Conservation (phyloP, 169 alveolate genomes). For the Plasmodium falciparum region DNA sequence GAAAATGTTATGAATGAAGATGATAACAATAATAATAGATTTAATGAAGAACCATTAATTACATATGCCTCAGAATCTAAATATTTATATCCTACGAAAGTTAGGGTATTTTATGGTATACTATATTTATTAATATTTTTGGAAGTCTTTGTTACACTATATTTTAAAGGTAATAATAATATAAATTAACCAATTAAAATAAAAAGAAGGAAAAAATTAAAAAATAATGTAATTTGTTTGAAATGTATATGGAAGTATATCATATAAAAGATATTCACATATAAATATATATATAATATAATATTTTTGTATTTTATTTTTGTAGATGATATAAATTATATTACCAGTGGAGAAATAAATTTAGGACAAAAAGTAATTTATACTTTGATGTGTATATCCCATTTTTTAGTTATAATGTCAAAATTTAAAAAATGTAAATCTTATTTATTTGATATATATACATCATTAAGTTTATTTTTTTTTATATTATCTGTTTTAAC, state of each 20-base stretch:
- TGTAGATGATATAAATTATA: conserved; percentile 53
- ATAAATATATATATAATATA: neutral
- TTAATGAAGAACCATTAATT: conserved; percentile 72
- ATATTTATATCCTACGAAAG: conserved; percentile 52
- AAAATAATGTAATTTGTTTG: too few species aligned
- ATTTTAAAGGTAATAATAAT: conserved; percentile 54
- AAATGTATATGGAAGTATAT: too few species aligned
- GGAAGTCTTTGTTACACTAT: conserved; percentile 22
- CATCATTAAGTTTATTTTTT: conserved; percentile 71
- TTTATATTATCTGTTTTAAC: conserved; percentile 65
- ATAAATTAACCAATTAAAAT: neutral
- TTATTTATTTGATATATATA: conserved; percentile 61
- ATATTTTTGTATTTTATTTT: conserved; percentile 1
- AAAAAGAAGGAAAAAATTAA: too few species aligned
- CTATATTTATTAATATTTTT: conserved; percentile 29
- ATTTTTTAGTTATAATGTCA: conserved; percentile 30
- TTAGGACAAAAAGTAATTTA: conserved; percentile 21
- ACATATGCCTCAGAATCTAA: conserved; percentile 70
- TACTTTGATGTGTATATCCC: conserved; percentile 39
- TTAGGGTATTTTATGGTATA: conserved; percentile 21
- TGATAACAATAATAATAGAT: conserved; percentile 46
- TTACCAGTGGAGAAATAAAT: conserved; percentile 67
- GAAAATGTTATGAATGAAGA: conserved; percentile 37
- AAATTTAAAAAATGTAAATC: conserved; percentile 35
- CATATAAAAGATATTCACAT: too few species aligned